Conservation (phyloP, 352 stramenopile genomes). For the Globisporangium cederbergense region DNA sequence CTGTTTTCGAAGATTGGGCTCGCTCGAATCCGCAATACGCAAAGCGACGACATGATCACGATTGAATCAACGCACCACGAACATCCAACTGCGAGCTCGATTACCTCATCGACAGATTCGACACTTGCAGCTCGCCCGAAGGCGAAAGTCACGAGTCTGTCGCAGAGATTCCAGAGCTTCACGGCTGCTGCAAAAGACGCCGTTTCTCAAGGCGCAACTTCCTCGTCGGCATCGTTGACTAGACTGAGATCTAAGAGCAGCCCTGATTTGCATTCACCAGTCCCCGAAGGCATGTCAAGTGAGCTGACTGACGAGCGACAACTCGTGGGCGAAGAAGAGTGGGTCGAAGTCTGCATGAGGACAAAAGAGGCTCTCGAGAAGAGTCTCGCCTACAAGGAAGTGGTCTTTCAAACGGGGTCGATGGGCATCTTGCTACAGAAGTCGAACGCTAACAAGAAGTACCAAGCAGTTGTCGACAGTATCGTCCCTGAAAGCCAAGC, state of each 20-base stretch:
- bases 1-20: conserved; percentile 51
- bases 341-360: conserved; percentile 66
- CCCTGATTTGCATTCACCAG: conserved; percentile 9
- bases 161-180: conserved; percentile 59
- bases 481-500: conserved; percentile 80
- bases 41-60: conserved; percentile 30
- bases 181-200: conserved; percentile 70
- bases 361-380: conserved; percentile 51
- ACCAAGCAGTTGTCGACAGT: conserved; percentile 74
- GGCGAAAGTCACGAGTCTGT: conserved; percentile 46
- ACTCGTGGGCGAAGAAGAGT: conserved; percentile 60
- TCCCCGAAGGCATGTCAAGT: conserved; percentile 7
- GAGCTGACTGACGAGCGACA: conserved; percentile 27
- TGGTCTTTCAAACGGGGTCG: conserved; percentile 63
- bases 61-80: conserved; percentile 4
- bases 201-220: conserved; percentile 32
- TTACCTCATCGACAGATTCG: neutral
- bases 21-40: conserved; percentile 28
- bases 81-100: neutral
- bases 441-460: conserved; percentile 58
- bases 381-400: conserved; percentile 50
- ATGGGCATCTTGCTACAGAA: conserved; percentile 83
- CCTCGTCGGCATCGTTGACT: conserved; percentile 5
- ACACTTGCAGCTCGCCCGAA: conserved; percentile 11
- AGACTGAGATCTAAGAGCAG: conserved; percentile 20